Evolutionary conservation across 2,329 filamentous ascomycete genomes (phyloP).

Genomic region (Apiospora sp.): DNA sequence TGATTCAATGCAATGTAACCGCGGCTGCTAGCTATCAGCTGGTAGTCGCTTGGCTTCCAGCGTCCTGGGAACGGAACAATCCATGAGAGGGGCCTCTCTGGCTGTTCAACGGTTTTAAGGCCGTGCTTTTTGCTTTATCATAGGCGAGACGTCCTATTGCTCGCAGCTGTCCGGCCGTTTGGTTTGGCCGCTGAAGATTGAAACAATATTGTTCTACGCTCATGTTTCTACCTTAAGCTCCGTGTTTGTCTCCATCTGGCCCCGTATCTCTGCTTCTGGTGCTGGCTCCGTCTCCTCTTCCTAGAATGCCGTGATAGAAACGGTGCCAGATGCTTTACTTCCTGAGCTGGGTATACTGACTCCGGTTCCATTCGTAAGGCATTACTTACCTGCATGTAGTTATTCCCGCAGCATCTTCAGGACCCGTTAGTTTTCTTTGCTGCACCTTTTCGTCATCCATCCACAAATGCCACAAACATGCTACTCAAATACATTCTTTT

Average conservation of each 20-base stretch:
- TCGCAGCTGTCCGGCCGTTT: slow-evolving; percentile 16
- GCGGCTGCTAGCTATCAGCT: background rate
- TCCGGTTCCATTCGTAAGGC: background rate
- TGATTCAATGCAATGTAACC: background rate
- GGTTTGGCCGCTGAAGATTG: slow-evolving; percentile 7
- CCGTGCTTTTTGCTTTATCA: slow-evolving; percentile 8
- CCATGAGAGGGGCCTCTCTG: background rate
- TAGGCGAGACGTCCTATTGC: slow-evolving; percentile 3
- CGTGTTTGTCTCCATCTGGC: slow-evolving; percentile 16
- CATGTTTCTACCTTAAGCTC: slow-evolving; percentile 16
- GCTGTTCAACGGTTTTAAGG: background rate
- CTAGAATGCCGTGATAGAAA: background rate
- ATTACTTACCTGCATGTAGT: background rate
- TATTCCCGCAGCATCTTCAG: too few relatives aligned
- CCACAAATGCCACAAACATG: slow-evolving; percentile 1
- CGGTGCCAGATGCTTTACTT: background rate
- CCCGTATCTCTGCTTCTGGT: background rate
- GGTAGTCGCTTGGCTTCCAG: background rate
- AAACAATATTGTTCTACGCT: slow-evolving; percentile 19
- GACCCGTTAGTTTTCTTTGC: background rate
- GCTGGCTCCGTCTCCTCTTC: background rate
- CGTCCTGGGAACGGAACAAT: background rate
- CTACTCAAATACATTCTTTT: background rate
- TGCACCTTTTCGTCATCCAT: background rate
- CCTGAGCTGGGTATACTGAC: background rate